phyloP scores from a whole-genome alignment of 2,329 filamentous ascomycete species.

The Penicillium sp. region DNA sequence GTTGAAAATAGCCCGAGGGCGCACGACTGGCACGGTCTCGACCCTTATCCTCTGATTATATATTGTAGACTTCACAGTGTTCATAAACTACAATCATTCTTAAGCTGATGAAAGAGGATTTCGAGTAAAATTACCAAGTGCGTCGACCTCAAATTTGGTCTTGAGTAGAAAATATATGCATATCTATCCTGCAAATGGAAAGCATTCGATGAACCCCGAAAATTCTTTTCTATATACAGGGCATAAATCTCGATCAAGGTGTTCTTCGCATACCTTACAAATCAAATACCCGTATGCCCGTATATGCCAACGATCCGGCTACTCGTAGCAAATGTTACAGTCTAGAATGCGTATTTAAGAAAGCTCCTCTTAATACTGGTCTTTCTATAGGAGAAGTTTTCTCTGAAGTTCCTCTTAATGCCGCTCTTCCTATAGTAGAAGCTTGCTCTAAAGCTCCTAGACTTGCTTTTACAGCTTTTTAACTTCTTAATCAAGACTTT shows the following conservation, averaged over 20 bases:
- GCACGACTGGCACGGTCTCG: not conserved
- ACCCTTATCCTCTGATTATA: not conserved
- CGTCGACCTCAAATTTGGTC: not conserved
- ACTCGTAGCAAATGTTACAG: not conserved
- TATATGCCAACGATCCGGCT: not conserved
- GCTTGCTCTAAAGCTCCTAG: not conserved
- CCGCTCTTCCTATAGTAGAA: too few species aligned
- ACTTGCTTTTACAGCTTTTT: not conserved
- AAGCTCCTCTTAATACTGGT: not conserved
- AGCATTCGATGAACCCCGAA: not conserved
- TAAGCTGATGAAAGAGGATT: not conserved
- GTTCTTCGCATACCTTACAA: not conserved
- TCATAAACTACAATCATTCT: not conserved
- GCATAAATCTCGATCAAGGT: not conserved
- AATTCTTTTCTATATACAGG: not conserved
- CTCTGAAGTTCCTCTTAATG: too few species aligned
- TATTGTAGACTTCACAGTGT: not conserved
- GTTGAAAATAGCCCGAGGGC: not conserved
- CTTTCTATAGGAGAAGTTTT: too few species aligned
- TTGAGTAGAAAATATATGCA: too few species aligned
- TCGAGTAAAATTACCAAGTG: not conserved
- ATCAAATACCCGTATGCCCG: not conserved
- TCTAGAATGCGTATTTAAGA: not conserved
- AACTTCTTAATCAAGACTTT: too few species aligned
- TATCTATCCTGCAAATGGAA: not conserved